Conservation (phyloP, 495 filamentous ascomycete genomes). For the Talaromyces stipitatus region DNA sequence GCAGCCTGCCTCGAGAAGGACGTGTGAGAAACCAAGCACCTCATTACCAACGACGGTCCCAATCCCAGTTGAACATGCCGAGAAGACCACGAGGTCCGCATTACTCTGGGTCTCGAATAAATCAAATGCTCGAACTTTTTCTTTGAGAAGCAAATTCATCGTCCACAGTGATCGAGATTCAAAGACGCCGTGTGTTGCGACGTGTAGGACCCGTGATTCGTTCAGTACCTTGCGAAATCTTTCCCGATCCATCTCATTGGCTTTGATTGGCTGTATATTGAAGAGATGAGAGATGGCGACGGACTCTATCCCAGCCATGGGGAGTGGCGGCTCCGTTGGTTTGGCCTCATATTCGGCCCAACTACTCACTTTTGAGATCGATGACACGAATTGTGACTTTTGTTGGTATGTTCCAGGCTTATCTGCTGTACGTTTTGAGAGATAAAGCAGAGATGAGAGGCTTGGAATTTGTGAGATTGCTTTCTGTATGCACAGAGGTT, state of each 20-base stretch:
- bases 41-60: neutral
- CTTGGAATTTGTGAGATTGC: neutral
- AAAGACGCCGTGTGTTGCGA: neutral
- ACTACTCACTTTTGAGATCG: neutral
- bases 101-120: neutral
- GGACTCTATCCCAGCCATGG: neutral
- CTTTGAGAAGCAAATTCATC: neutral
- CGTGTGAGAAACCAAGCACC: neutral
- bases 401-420: neutral
- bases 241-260: neutral
- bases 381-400: neutral
- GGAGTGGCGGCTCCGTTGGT: neutral
- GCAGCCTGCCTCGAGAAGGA: neutral
- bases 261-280: constrained; percentile 1
- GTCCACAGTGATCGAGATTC: neutral
- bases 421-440: neutral
- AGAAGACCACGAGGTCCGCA: neutral
- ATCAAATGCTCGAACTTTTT: neutral
- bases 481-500: neutral
- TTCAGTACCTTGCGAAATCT: neutral
- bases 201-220: neutral
- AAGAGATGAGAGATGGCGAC: neutral
- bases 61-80: neutral
- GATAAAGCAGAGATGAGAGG: neutral
- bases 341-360: neutral